Conservation (phyloP, 2,329 filamentous ascomycete species). For the Lasiodiplodia gonubiensis region DNA sequence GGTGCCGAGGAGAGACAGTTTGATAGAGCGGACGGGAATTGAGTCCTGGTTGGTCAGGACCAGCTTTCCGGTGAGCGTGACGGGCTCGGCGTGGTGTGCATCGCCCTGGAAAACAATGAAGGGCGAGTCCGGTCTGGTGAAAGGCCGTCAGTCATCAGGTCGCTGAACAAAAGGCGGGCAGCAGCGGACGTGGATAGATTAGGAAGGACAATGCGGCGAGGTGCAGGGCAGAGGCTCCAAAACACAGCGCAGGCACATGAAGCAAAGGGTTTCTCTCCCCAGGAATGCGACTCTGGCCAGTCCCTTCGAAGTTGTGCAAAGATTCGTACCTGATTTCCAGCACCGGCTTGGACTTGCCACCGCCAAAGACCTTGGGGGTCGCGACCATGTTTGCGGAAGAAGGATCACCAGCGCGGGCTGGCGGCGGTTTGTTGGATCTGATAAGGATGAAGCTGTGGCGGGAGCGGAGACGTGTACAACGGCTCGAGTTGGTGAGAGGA, state of each 20-base stretch:
- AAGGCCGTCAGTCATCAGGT: conserved; percentile 6
- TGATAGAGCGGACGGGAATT: conserved; percentile 55
- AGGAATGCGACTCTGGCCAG: not conserved
- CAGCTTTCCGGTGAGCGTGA: conserved; percentile 54
- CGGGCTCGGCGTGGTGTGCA: conserved; percentile 51
- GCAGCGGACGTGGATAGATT: not conserved
- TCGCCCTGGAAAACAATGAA: conserved; percentile 58
- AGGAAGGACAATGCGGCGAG: not conserved
- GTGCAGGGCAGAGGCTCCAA: not conserved
- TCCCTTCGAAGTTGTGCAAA: conserved; percentile 7
- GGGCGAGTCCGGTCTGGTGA: conserved; percentile 50
- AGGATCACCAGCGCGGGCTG: not conserved
- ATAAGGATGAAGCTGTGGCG: not conserved
- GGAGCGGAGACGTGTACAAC: not conserved
- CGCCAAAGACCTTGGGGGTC: conserved; percentile 44
- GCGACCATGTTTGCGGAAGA: conserved; percentile 40
- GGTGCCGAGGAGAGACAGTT: conserved; percentile 54
- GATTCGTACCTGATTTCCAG: conserved; percentile 52
- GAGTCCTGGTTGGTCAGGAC: conserved; percentile 54
- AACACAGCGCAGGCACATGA: conserved; percentile 52
- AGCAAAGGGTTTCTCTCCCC: not conserved
- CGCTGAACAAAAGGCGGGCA: not conserved
- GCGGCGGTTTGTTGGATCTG: not conserved
- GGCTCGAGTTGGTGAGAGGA: conserved; percentile 12
- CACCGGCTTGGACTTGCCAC: conserved; percentile 39